Evolutionary conservation across 1,139 yeast species (phyloP), one percentile per base, ranked within the genome.

Genomic region (Kazachstania sp.): DNA sequence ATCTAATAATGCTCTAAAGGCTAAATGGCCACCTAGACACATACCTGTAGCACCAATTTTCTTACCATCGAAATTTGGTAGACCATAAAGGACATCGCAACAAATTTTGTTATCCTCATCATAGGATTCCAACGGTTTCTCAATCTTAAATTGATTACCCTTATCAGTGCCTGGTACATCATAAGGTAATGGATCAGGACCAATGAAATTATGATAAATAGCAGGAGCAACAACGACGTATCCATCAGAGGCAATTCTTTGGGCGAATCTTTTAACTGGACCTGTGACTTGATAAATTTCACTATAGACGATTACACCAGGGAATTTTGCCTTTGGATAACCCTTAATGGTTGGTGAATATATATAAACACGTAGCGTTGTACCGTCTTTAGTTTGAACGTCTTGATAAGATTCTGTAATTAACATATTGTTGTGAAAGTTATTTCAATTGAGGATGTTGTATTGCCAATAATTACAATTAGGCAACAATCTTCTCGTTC

Each of bases 21-120:
- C 92, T 59, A 84, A 70, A 61, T 85, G 94, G 1, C 95, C 95
- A 19, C 95, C 95, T 20, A 85, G 75, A 62, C 95, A 85, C 90
- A 85, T 85, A 23, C 95, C 95, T 1, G 92, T 83, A 45, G 90
- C 83, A 29, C 94, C 95, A 54, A 83, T 75, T 51, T 73, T 77
- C 41, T 53, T 54, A 40, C 92, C 92, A 53, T 77, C 81, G 62
- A 86, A 84, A 3, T 86, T 82, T 2, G 74, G 70, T 52, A 84
- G 70, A 2, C 74, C 60, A 45, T 65, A 63, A 52, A 85, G 71
- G 58, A 82, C 79, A 58, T 83, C 87, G 56, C 84, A 72, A 26
- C 86, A 73, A 51, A 84, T 67, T 43, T 67, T 71, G 58, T 75
- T 79, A 64, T 85, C 95, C 61, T 84, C 94, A 57, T 85, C 95